A percentile compares a stretch with the other conserved stretches of the same genome.
phyloP scores from a whole-genome alignment of 129 eudicot species.

The Centaurea solstitialis region DNA sequence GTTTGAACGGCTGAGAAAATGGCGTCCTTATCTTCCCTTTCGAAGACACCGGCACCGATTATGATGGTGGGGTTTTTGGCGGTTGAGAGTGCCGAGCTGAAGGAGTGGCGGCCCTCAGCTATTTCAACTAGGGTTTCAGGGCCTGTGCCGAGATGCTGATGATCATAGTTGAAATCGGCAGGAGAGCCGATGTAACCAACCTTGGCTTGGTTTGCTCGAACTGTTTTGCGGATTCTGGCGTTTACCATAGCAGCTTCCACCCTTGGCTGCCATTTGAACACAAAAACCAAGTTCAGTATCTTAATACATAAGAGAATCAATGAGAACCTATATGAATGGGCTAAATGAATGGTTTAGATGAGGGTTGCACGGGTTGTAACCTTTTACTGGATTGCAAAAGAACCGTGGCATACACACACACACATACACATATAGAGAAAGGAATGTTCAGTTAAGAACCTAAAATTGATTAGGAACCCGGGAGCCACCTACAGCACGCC shows the following conservation, averaged over 20 bases:
- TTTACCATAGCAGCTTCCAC: conserved; percentile 98
- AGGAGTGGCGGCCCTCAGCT: conserved; percentile 79
- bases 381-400: too few species aligned
- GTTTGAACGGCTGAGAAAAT: conserved; percentile 67
- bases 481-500: too few species aligned
- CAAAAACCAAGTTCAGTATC: neutral
- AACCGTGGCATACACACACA: too few species aligned
- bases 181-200: conserved; percentile 90
- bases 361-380: too few species aligned
- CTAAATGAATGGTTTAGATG: too few species aligned
- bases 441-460: too few species aligned
- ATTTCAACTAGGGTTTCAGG: conserved; percentile 77
- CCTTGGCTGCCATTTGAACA: conserved; percentile 58
- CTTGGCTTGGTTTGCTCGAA: conserved; percentile 70
- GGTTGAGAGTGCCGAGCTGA: conserved; percentile 47
- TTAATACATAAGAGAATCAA: too few species aligned
- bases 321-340: too few species aligned
- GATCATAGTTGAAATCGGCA: conserved; percentile 81
- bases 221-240: conserved; percentile 93
- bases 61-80: conserved; percentile 89
- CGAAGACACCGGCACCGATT: conserved; percentile 83
- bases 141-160: conserved; percentile 83
- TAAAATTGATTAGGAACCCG: too few species aligned
- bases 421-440: too few species aligned
- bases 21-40: conserved; percentile 80